Conservation (phyloP, 176 grass and related monocot genomes). For the Paspalum notatum region DNA sequence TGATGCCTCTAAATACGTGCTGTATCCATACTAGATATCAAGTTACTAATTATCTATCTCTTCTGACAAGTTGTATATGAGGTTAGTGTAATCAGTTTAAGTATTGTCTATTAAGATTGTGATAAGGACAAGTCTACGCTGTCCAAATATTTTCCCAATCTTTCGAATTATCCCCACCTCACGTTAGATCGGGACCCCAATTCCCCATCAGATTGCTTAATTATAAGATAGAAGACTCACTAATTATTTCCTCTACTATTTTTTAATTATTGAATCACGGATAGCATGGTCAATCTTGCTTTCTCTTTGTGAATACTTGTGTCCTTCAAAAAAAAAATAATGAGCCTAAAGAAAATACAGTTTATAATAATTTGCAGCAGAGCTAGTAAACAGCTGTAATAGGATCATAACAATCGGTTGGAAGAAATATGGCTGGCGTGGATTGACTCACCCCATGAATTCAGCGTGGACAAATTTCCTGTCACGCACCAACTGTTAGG, state of each 20-base stretch:
- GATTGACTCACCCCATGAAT: constrained; percentile 32
- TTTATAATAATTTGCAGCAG: not conserved
- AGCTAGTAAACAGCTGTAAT: not conserved
- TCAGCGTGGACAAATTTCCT: constrained; percentile 36
- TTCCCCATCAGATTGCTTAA: too few species aligned
- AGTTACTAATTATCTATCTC: constrained; percentile 21
- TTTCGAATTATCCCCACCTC: too few species aligned
- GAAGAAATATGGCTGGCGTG: constrained; percentile 14
- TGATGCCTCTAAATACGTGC: constrained; percentile 25
- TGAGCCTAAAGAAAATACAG: not conserved
- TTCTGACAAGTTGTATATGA: constrained; percentile 21
- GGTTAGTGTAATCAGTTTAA: constrained; percentile 26
- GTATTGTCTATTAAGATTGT: not conserved
- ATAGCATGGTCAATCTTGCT: not conserved
- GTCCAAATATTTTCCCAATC: too few species aligned
- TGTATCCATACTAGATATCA: not conserved
- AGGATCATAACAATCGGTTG: not conserved
- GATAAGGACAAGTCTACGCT: too few species aligned
- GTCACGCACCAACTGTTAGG: constrained; percentile 27
- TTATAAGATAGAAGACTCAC: not conserved
- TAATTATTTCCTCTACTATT: not conserved
- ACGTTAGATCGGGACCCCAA: too few species aligned
- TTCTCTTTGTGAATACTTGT: not conserved
- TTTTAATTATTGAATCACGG: not conserved
- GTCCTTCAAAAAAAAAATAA: not conserved